phyloP scores from a whole-genome alignment of 805 yeast genomes.

The Hanseniaspora occidentalis region DNA sequence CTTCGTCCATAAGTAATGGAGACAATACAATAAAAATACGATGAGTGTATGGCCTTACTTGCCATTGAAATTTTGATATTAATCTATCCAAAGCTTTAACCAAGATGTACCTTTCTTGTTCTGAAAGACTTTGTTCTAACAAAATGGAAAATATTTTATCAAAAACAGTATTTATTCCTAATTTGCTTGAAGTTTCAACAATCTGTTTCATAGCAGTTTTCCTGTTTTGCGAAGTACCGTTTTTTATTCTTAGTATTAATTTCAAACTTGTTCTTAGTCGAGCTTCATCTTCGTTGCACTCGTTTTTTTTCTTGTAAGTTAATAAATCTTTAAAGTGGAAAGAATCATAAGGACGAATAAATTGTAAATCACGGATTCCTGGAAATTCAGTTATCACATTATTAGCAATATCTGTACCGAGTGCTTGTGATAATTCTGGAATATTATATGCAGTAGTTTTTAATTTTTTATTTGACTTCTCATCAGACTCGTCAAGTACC shows the following conservation, averaged over 20 bases:
- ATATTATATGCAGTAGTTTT: slow-evolving; percentile 31
- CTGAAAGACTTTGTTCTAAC: slow-evolving; percentile 59
- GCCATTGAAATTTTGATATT: slow-evolving; percentile 49
- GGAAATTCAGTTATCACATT: slow-evolving; percentile 44
- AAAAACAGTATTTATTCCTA: slow-evolving; percentile 62
- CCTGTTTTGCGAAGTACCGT: slow-evolving; percentile 59
- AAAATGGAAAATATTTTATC: slow-evolving; percentile 64
- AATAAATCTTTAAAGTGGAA: slow-evolving; percentile 56
- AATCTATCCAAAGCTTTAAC: slow-evolving; percentile 66
- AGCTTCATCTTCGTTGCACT: slow-evolving; percentile 37
- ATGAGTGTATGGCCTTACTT: slow-evolving; percentile 60
- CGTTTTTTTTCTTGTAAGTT: slow-evolving; percentile 17
- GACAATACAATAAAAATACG: slow-evolving; percentile 61
- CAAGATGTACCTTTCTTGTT: slow-evolving; percentile 71
- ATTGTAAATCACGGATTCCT: slow-evolving; percentile 52
- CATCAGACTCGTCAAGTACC: too few species aligned
- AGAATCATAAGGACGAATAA: slow-evolving; percentile 59
- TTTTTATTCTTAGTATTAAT: slow-evolving; percentile 57
- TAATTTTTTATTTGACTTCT: not conserved
- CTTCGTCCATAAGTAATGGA: slow-evolving; percentile 74
- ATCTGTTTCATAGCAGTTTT: slow-evolving; percentile 57
- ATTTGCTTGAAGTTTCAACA: slow-evolving; percentile 45
- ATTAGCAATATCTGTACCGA: slow-evolving; percentile 14
- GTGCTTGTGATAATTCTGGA: slow-evolving; percentile 34
- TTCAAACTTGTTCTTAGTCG: slow-evolving; percentile 50